Evolutionary conservation across 345 rosid species (phyloP).

Genomic region (Arabidopsis thaliana): TAIR10.1 NC_003076.8:7797001-7797500

Average conservation of each 20-base stretch:
- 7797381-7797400: neutral
- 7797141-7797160: neutral
- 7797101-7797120: too few relatives aligned
- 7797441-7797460: neutral
- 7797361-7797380: neutral
- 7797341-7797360: neutral
- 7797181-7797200: constrained; percentile 1
- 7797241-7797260: constrained; percentile 19
- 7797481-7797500: too few relatives aligned
- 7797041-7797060: neutral
- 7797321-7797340: neutral
- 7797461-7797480: neutral
- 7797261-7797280: constrained; percentile 28
- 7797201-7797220: constrained; percentile 8
- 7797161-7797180: neutral
- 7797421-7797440: neutral
- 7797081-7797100: too few relatives aligned
- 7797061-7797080: neutral
- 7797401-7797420: neutral
- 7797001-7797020: too few relatives aligned
- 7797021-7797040: neutral
- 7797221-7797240: constrained; percentile 6
- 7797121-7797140: too few relatives aligned
- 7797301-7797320: constrained; percentile 15
- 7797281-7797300: constrained; percentile 27